Percentiles rank a stretch among this genome's conserved stretches.
Evolutionary conservation across 2,329 filamentous ascomycete species (phyloP).

Genomic region (Colletotrichum cordylinicola): DNA sequence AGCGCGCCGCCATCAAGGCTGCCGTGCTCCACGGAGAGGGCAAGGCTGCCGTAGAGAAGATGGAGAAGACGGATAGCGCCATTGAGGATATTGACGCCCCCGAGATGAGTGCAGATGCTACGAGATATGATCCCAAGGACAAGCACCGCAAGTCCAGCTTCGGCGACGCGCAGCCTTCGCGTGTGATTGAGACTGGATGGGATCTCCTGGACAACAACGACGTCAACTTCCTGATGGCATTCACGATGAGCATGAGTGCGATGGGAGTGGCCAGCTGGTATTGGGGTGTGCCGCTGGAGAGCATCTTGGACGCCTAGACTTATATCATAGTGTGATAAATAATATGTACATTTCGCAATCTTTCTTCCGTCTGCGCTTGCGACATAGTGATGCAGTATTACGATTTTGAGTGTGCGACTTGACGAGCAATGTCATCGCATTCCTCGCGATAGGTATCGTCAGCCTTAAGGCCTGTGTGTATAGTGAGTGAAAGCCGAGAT

Average conservation of each 20-base stretch:
- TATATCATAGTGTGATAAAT: neutral
- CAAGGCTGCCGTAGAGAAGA: slow-evolving; percentile 45
- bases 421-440: neutral
- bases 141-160: slow-evolving; percentile 58
- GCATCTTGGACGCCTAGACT: slow-evolving; percentile 32
- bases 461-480: neutral
- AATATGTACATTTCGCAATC: neutral
- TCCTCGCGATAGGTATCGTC: neutral
- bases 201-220: slow-evolving; percentile 93
- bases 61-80: slow-evolving; percentile 34
- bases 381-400: neutral
- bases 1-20: slow-evolving; percentile 44
- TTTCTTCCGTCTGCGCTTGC: neutral
- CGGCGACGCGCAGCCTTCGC: slow-evolving; percentile 63
- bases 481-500: neutral
- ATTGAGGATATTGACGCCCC: slow-evolving; percentile 35
- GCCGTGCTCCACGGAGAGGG: slow-evolving; percentile 49
- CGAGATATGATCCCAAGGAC: slow-evolving; percentile 54
- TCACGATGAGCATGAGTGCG: slow-evolving; percentile 77
- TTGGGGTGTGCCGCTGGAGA: slow-evolving; percentile 61
- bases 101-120: slow-evolving; percentile 39
- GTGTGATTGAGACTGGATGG: slow-evolving; percentile 69
- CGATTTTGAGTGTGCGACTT: neutral
- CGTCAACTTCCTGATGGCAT: slow-evolving; percentile 92
- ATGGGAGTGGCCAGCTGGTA: slow-evolving; percentile 71